phyloP scores from a whole-genome alignment of 805 yeast species.

The Yarrowia sp. region DNA sequence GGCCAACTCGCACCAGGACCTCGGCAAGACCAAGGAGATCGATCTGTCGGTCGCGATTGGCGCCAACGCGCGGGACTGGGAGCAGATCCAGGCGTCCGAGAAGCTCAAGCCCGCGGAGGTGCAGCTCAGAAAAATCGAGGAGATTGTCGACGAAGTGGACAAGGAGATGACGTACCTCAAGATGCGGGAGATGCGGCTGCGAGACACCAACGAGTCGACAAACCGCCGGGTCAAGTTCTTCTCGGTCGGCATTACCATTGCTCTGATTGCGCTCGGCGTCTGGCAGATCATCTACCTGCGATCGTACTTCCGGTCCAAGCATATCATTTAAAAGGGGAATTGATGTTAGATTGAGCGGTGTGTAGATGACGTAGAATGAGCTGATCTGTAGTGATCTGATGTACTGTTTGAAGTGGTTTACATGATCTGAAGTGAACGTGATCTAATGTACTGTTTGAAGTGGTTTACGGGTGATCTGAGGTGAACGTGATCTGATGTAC shows the following conservation, averaged over 20 bases:
- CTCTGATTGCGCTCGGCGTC: constrained; percentile 74
- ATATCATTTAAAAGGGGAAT: constrained; percentile 37
- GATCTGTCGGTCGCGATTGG: constrained; percentile 94
- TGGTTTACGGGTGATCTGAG: too few species aligned
- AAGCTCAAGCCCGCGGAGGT: constrained; percentile 91
- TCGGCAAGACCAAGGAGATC: constrained; percentile 59
- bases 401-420: too few species aligned
- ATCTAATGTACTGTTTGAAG: too few species aligned
- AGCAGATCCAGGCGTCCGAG: constrained; percentile 86
- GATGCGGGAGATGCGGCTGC: constrained; percentile 82
- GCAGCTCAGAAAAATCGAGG: constrained; percentile 83
- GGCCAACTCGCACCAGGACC: constrained; percentile 37
- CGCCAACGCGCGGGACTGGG: constrained; percentile 97
- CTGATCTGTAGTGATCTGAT: too few species aligned
- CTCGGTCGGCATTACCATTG: constrained; percentile 63
- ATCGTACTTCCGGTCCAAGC: constrained; percentile 68
- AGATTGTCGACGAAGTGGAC: constrained; percentile 75
- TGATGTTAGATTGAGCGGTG: constrained; percentile 13
- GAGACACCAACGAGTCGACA: constrained; percentile 96
- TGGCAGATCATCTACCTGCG: constrained; percentile 94
- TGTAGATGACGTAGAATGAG: too few species aligned
- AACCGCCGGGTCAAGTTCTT: constrained; percentile 89
- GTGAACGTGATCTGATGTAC: too few species aligned
- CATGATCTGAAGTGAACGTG: too few species aligned
- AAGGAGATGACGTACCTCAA: constrained; percentile 80